phyloP scores from a whole-genome alignment of 2,329 filamentous ascomycete species.

The Emmonsiellopsis sp. region DNA sequence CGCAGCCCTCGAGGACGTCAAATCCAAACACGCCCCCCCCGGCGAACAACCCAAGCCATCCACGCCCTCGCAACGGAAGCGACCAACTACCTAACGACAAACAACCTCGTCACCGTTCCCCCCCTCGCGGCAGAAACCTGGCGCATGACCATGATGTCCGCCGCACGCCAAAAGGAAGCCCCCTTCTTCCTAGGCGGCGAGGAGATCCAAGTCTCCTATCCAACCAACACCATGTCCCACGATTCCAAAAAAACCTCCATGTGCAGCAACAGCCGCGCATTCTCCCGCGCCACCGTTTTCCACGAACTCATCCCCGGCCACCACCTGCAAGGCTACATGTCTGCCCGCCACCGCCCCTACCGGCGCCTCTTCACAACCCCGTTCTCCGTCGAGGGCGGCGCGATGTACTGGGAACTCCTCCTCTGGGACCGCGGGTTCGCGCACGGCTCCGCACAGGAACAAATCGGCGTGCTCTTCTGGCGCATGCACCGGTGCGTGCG shows the following conservation, averaged over 20 bases:
- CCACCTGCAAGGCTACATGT: constrained; percentile 44
- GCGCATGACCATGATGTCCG: constrained; percentile 49
- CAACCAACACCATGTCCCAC: constrained; percentile 28
- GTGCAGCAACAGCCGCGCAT: constrained; percentile 50
- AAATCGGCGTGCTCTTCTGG: constrained; percentile 52
- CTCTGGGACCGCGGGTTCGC: constrained; percentile 48
- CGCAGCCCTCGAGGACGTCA: constrained; percentile 47
- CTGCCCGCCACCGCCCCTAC: constrained; percentile 39
- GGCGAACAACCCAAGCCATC: constrained; percentile 44
- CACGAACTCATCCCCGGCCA: constrained; percentile 54
- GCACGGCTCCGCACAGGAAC: constrained; percentile 38
- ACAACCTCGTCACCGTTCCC: constrained; percentile 49
- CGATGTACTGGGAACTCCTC: constrained; percentile 53
- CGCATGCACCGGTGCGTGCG: constrained; percentile 53
- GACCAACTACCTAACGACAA: constrained; percentile 40
- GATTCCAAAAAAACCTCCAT: constrained; percentile 50
- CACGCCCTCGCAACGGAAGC: constrained; percentile 43
- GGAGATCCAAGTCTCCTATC: constrained; percentile 48
- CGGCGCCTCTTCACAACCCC: constrained; percentile 46
- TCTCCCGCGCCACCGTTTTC: constrained; percentile 50
- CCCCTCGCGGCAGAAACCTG: constrained; percentile 44
- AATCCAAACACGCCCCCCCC: constrained; percentile 44
- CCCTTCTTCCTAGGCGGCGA: constrained; percentile 52
- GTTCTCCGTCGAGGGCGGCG: constrained; percentile 54
- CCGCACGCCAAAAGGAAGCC: constrained; percentile 43